Conservation (phyloP, 306 rosid genomes). For the Corylus heterophylla region DNA sequence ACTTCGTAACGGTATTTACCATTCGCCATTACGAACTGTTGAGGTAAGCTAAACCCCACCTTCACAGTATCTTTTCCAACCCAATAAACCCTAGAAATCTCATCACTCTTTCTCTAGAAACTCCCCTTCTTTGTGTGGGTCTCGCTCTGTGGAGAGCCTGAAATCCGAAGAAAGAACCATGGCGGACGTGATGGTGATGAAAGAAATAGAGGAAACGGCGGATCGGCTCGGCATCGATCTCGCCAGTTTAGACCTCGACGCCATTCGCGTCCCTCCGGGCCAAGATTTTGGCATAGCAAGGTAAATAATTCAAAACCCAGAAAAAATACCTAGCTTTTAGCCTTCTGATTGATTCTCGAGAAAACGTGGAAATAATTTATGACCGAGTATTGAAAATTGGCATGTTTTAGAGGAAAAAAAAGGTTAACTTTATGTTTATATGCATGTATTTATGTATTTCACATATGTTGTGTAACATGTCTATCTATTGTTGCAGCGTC, state of each 20-base stretch:
- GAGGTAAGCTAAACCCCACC: not conserved
- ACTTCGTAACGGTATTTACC: too few relatives aligned
- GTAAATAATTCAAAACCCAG: slow-evolving; percentile 22
- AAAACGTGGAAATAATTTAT: not conserved
- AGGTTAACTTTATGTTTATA: too few relatives aligned
- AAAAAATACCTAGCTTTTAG: not conserved
- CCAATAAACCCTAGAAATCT: not conserved
- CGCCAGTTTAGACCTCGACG: slow-evolving; percentile 49
- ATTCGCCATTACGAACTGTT: too few relatives aligned
- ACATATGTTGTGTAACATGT: too few relatives aligned
- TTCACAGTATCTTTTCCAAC: not conserved
- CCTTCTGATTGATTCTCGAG: not conserved
- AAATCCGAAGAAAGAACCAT: slow-evolving; percentile 19
- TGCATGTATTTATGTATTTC: too few relatives aligned
- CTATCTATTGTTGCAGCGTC: too few relatives aligned
- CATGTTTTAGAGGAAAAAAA: not conserved
- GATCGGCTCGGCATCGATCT: slow-evolving; percentile 61
- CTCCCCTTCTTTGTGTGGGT: not conserved
- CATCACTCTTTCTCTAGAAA: not conserved
- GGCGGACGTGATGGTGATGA: slow-evolving; percentile 70
- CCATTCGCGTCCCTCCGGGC: slow-evolving; percentile 64
- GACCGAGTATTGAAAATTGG: too few relatives aligned
- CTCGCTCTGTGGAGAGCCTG: not conserved
- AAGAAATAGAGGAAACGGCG: slow-evolving; percentile 72
- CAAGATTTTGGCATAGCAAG: slow-evolving; percentile 62